These are phyloP conservation scores for Persicaria maculosa DNA, from an alignment of 148 eudicot species.

Conservation along the genomic window DNA sequence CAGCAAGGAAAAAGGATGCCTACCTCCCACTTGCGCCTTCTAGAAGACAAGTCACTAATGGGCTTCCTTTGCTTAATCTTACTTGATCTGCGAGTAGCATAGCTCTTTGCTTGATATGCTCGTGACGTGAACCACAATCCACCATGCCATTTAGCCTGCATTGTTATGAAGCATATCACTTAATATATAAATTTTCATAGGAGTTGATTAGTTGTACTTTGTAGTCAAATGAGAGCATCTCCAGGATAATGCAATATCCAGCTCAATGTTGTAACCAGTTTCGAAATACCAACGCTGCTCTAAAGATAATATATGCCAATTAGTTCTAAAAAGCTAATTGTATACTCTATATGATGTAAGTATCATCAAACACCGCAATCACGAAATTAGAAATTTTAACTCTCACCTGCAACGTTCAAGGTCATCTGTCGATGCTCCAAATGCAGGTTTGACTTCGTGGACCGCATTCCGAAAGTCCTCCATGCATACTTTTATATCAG, in stretches of 20 bases:
- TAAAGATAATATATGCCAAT: not conserved
- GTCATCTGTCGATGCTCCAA: conserved; percentile 97
- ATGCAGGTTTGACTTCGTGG: conserved; percentile 80
- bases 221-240: not conserved
- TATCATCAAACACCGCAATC: not conserved
- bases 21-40: conserved; percentile 98
- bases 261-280: not conserved
- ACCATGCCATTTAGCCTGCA: conserved; percentile 88
- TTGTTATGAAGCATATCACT: not conserved
- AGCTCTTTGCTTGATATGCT: conserved; percentile 75
- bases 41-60: conserved; percentile 83
- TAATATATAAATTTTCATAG: not conserved
- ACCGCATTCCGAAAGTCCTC: conserved; percentile 81
- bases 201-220: not conserved
- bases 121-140: conserved; percentile 88
- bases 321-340: not conserved
- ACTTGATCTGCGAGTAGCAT: conserved; percentile 94
- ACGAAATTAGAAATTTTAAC: not conserved
- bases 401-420: conserved; percentile 91
- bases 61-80: conserved; percentile 87
- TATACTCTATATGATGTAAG: not conserved
- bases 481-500: conserved; percentile 88
- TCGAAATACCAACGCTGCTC: not conserved
- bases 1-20: conserved; percentile 3
- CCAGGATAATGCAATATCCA: not conserved